Conservation (phyloP, 257 asterid genomes). For the Ilex aquifolium region DNA sequence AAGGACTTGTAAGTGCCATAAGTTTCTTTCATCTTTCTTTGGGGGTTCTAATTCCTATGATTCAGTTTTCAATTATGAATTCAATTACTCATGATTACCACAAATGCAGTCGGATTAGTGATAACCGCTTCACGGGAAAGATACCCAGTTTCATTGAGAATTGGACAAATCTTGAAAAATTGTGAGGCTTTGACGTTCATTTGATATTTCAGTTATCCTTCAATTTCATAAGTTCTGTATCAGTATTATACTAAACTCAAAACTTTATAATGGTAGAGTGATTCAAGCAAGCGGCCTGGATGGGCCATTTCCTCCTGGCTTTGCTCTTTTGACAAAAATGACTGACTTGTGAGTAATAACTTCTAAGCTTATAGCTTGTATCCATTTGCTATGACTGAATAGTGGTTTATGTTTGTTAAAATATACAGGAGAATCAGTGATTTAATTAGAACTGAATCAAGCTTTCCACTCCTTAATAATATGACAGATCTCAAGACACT, state of each 20-base stretch:
- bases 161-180: too few species aligned
- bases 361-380: background rate
- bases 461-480: slow-evolving; percentile 40
- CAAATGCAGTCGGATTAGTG: too few species aligned
- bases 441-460: slow-evolving; percentile 48
- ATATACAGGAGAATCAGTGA: slow-evolving; percentile 71
- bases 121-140: too few species aligned
- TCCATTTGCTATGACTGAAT: background rate
- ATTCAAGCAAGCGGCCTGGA: slow-evolving; percentile 66
- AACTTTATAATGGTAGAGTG: slow-evolving; percentile 24
- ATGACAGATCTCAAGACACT: slow-evolving; percentile 28
- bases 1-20: too few species aligned
- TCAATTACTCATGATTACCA: too few species aligned
- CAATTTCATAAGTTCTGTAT: too few species aligned
- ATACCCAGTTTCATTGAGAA: too few species aligned
- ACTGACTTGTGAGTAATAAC: slow-evolving; percentile 52
- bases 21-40: too few species aligned
- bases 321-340: slow-evolving; percentile 49
- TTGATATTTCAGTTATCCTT: too few species aligned
- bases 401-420: background rate
- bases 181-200: too few species aligned
- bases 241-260: slow-evolving; percentile 5
- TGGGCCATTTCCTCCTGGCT: slow-evolving; percentile 61
- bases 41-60: too few species aligned
- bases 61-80: too few species aligned